A percentile compares a stretch with the other conserved stretches of the same genome.
These are phyloP conservation scores for Solanum commersonii DNA, from an alignment of 257 asterid genomes.

Conservation along the genomic window DNA sequence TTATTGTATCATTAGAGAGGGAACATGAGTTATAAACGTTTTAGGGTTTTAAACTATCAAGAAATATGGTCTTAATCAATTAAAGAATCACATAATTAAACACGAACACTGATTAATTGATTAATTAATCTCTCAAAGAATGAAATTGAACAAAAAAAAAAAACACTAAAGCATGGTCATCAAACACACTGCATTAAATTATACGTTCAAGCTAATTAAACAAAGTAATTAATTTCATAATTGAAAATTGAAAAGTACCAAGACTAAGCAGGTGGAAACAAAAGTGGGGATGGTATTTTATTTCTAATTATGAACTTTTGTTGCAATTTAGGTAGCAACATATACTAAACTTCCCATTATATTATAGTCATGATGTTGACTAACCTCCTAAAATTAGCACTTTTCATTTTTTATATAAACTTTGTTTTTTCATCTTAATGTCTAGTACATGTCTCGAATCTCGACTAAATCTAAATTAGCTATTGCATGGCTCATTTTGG, in stretches of 20 bases:
- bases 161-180: background rate
- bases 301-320: slow-evolving; percentile 3
- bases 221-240: background rate
- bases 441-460: background rate
- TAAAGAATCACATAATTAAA: background rate
- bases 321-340: slow-evolving; percentile 26
- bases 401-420: background rate
- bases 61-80: background rate
- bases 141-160: background rate
- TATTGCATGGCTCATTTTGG: background rate
- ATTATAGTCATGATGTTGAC: slow-evolving; percentile 18
- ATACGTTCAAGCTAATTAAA: background rate
- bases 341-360: background rate
- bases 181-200: background rate
- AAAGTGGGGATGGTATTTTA: background rate
- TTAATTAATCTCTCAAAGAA: background rate
- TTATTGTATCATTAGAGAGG: background rate
- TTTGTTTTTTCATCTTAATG: background rate
- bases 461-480: background rate
- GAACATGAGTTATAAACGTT: background rate
- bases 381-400: background rate
- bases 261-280: background rate
- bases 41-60: background rate
- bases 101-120: background rate
- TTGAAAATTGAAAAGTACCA: background rate